A percentile compares a stretch with the other conserved stretches of the same genome.
Conservation (phyloP, 768 basidiomycete species). For the Pulveroboletus sp. region DNA sequence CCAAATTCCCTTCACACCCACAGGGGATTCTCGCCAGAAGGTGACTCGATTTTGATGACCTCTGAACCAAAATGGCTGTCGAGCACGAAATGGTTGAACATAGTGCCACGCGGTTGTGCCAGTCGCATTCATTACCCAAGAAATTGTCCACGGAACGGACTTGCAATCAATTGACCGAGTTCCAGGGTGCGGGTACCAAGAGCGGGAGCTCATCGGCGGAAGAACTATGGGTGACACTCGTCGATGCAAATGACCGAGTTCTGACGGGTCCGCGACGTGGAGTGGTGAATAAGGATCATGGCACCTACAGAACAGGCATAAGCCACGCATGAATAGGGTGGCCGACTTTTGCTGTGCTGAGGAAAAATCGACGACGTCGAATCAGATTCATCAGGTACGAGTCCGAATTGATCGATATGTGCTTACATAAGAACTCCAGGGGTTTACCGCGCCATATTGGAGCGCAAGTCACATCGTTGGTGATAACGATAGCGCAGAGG, state of each 20-base stretch:
- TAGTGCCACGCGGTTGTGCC: background rate
- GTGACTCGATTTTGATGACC: constrained; percentile 69
- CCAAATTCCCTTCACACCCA: constrained; percentile 73
- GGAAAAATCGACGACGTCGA: no score
- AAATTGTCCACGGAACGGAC: constrained; percentile 70
- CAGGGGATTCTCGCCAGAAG: constrained; percentile 60
- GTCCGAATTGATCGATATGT: no score
- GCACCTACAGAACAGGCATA: no score
- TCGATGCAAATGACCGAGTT: constrained; percentile 14
- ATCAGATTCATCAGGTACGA: no score
- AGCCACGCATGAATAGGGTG: no score
- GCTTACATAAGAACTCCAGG: no score
- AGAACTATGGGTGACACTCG: constrained; percentile 3
- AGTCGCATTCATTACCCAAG: constrained; percentile 47
- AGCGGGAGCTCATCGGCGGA: constrained; percentile 45
- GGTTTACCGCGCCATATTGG: no score
- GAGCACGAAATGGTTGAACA: background rate
- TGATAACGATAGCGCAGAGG: no score
- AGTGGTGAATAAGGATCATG: no score
- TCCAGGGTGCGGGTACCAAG: constrained; percentile 62
- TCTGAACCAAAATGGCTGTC: constrained; percentile 71
- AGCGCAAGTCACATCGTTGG: no score
- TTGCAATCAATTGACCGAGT: constrained; percentile 68
- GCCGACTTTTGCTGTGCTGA: no score
- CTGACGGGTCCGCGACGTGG: no score